Conservation (phyloP, 192 early-diverging fungal species). For the Allomyces macrogynus region DNA sequence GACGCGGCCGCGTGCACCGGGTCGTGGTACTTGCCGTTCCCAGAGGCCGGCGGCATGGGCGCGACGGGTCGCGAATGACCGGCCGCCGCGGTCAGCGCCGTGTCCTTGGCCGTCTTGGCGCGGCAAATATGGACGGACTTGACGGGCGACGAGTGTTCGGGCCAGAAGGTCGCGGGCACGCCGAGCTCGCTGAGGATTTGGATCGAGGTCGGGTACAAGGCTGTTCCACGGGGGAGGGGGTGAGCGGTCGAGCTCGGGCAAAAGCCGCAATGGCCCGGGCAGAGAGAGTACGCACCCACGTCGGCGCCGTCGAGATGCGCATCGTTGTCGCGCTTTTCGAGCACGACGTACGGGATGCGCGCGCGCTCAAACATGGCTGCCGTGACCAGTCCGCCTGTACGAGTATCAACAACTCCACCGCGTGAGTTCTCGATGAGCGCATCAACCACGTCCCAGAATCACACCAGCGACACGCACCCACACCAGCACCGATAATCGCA, state of each 20-base stretch:
- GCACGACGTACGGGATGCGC: background rate
- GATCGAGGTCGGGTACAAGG: background rate
- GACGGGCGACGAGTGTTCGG: background rate
- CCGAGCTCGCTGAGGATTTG: background rate
- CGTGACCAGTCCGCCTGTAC: background rate
- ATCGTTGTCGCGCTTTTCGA: background rate
- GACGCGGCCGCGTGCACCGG: too few species aligned
- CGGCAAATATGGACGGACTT: background rate
- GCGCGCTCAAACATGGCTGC: background rate
- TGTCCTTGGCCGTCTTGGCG: background rate
- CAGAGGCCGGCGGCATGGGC: too few species aligned
- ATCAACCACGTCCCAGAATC: too few species aligned
- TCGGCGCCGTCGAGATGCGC: background rate
- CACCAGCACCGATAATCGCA: background rate
- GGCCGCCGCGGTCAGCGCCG: too few species aligned
- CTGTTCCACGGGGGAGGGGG: background rate
- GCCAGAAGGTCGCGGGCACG: background rate
- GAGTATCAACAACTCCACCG: too few species aligned
- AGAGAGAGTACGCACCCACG: background rate
- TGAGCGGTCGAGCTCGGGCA: too few species aligned
- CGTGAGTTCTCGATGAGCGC: too few species aligned
- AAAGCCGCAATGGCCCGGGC: too few species aligned
- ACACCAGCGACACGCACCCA: too few species aligned
- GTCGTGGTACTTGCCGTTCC: too few species aligned
- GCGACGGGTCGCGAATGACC: too few species aligned